A percentile compares a stretch with the other conserved stretches of the same genome.
Evolutionary conservation across 768 basidiomycete species (phyloP).

Genomic region (Mycena capillaripes): DNA sequence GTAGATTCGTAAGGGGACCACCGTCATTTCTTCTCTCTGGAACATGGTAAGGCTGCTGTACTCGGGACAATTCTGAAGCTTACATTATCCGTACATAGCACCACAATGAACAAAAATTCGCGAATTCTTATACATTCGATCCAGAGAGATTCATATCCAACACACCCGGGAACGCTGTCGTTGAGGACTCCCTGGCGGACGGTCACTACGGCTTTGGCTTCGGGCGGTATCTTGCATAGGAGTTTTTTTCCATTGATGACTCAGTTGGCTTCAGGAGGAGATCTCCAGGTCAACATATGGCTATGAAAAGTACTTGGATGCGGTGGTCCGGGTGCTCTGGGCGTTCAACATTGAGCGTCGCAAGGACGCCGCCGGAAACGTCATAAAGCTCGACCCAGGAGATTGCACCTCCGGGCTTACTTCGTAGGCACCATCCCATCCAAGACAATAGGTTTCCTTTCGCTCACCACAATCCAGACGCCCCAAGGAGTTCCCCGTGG

Average conservation of each 20-base stretch:
- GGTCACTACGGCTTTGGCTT: background rate
- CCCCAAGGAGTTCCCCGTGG: background rate
- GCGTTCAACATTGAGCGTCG: background rate
- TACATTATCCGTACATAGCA: background rate
- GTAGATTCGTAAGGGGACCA: constrained; percentile 14
- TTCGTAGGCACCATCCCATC: background rate
- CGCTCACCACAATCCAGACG: background rate
- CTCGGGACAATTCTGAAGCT: background rate
- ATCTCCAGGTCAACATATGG: constrained; percentile 9
- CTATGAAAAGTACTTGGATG: background rate
- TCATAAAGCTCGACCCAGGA: background rate
- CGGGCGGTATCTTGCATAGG: background rate
- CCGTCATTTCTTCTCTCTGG: constrained; percentile 13
- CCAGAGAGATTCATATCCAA: background rate
- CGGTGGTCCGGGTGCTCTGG: background rate
- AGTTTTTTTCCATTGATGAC: background rate
- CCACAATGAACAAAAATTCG: constrained; percentile 5
- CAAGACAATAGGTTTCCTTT: background rate
- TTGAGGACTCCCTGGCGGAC: background rate
- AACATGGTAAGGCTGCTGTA: constrained; percentile 10
- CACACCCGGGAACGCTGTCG: background rate
- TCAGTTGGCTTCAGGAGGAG: background rate
- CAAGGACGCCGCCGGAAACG: background rate
- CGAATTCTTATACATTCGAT: background rate
- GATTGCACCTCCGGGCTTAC: constrained; percentile 1